phyloP scores from a whole-genome alignment of 192 early-diverging fungal species.

The Mortierella alpina region DNA sequence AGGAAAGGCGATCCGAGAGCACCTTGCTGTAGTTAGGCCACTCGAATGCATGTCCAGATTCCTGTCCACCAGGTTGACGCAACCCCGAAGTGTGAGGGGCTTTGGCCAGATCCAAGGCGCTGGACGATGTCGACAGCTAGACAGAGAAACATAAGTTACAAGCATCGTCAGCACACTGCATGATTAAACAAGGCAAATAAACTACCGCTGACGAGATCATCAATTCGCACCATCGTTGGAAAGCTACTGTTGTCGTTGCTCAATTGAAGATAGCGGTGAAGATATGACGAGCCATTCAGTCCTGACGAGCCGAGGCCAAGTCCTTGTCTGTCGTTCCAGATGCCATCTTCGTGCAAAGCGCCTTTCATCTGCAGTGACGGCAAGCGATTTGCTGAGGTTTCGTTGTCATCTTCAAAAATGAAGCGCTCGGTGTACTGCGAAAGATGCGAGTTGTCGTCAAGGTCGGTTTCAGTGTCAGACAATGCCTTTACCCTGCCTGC shows the following conservation, averaged over 20 bases:
- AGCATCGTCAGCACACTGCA: neutral
- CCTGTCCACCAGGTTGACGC: constrained; percentile 57
- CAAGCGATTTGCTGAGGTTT: constrained; percentile 20
- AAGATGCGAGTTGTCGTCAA: constrained; percentile 47
- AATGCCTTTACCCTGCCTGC: constrained; percentile 26
- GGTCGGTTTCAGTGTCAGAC: constrained; percentile 34
- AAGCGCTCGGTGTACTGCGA: constrained; percentile 60
- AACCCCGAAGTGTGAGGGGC: constrained; percentile 47
- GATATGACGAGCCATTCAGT: constrained; percentile 43
- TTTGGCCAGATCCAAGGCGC: constrained; percentile 57
- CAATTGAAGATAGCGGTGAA: constrained; percentile 56
- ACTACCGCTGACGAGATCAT: constrained; percentile 4
- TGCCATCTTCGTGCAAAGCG: constrained; percentile 41
- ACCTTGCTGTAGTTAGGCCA: constrained; percentile 58
- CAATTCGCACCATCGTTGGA: constrained; percentile 53
- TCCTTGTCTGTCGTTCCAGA: constrained; percentile 49
- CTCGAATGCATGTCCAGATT: constrained; percentile 57
- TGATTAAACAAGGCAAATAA: neutral
- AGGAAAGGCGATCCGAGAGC: constrained; percentile 28
- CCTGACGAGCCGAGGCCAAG: constrained; percentile 26
- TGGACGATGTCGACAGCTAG: constrained; percentile 58
- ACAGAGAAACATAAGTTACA: neutral
- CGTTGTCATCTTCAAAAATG: constrained; percentile 60
- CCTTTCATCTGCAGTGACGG: constrained; percentile 49
- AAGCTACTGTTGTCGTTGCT: constrained; percentile 57